Conservation (phyloP, 2,329 filamentous ascomycete genomes). For the Penicillium sp. region DNA sequence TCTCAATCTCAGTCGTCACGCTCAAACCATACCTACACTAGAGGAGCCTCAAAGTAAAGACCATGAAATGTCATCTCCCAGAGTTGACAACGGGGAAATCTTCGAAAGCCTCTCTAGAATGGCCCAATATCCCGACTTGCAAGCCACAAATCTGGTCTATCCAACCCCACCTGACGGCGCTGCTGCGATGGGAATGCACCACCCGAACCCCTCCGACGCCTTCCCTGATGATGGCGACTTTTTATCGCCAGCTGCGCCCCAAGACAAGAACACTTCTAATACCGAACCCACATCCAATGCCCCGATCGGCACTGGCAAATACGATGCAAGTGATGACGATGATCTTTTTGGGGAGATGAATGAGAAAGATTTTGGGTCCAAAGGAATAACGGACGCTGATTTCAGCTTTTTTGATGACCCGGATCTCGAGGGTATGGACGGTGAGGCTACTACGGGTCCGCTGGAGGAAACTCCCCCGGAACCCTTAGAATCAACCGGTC, state of each 20-base stretch:
- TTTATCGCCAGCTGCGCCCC: slow-evolving; percentile 17
- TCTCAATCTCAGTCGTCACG: slow-evolving; percentile 21
- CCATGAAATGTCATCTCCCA: slow-evolving; percentile 25
- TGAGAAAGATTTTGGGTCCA: slow-evolving; percentile 52
- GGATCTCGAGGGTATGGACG: slow-evolving; percentile 31
- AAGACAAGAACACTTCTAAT: slow-evolving; percentile 13
- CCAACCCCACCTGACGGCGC: slow-evolving; percentile 55
- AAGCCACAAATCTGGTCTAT: slow-evolving; percentile 47
- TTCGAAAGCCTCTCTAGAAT: slow-evolving; percentile 41
- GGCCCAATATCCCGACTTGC: slow-evolving; percentile 41
- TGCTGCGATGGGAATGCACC: slow-evolving; percentile 31
- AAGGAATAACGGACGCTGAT: slow-evolving; percentile 60
- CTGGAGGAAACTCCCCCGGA: slow-evolving; percentile 15
- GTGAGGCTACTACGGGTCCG: slow-evolving; percentile 13
- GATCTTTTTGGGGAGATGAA: slow-evolving; percentile 60
- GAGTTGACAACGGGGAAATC: slow-evolving; percentile 27
- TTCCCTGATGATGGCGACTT: slow-evolving; percentile 32
- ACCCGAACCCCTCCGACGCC: slow-evolving; percentile 29
- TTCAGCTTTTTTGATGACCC: slow-evolving; percentile 65
- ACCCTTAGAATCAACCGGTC: slow-evolving; percentile 7
- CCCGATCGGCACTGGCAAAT: slow-evolving; percentile 40
- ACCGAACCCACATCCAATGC: slow-evolving; percentile 25
- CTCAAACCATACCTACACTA: slow-evolving; percentile 14
- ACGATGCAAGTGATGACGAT: slow-evolving; percentile 48
- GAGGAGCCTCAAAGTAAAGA: slow-evolving; percentile 26